These are phyloP conservation scores for Dothidotthia symphoricarpi DNA, from an alignment of 2,329 filamentous ascomycete species.

Conservation along the genomic window DNA sequence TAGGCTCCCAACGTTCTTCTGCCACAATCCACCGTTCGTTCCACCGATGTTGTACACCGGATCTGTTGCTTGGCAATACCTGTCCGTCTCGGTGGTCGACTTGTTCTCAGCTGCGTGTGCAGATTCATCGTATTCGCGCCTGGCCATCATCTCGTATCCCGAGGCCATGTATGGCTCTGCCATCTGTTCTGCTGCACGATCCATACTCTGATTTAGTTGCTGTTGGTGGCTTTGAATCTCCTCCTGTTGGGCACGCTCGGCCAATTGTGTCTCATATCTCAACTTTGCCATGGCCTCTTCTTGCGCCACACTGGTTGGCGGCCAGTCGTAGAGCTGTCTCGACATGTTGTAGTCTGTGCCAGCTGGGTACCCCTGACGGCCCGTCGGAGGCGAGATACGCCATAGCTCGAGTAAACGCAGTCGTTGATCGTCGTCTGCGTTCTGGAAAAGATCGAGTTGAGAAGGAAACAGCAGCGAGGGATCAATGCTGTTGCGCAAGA, in stretches of 20 bases:
- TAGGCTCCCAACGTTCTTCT: conserved; percentile 46
- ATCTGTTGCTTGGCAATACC: conserved; percentile 61
- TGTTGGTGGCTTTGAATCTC: conserved; percentile 29
- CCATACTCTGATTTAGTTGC: conserved; percentile 31
- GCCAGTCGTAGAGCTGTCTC: conserved; percentile 52
- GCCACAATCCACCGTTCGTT: conserved; percentile 46
- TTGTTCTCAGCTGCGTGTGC: conserved; percentile 26
- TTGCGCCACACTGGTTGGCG: conserved; percentile 53
- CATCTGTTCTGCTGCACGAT: conserved; percentile 36
- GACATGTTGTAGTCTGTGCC: conserved; percentile 49
- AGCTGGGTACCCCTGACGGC: conserved; percentile 32
- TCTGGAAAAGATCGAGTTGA: conserved; percentile 75
- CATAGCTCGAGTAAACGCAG: conserved; percentile 78
- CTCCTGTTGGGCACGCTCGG: conserved; percentile 27
- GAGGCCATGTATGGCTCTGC: conserved; percentile 82
- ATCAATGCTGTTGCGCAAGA: conserved; percentile 68
- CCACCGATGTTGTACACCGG: conserved; percentile 61
- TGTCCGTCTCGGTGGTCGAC: conserved; percentile 36
- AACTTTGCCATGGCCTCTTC: conserved; percentile 57
- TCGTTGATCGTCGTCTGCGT: conserved; percentile 70
- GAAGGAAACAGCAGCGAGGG: conserved; percentile 66
- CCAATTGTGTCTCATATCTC: conserved; percentile 56
- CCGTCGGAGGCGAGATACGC: conserved; percentile 70
- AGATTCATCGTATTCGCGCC: conserved; percentile 61
- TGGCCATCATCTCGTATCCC: conserved; percentile 71